Evolutionary conservation across 441 rosid species (phyloP).

Genomic region (Mallotus japonicus): DNA sequence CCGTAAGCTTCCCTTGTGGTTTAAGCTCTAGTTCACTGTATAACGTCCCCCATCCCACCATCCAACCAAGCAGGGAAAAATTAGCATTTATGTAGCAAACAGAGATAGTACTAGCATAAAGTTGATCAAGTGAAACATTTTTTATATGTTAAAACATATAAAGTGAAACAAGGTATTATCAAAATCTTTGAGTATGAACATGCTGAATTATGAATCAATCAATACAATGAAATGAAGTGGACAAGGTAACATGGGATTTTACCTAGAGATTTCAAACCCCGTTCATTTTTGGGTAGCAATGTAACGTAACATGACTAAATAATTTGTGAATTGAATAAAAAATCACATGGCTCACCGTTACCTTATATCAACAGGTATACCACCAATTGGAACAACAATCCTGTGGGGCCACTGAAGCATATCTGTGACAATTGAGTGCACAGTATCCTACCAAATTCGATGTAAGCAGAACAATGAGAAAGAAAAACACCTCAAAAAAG

Average conservation of each 20-base stretch:
- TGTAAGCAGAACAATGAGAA: conserved; percentile 13
- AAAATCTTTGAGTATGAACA: background rate
- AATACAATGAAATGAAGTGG: no score
- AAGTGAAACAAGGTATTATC: background rate
- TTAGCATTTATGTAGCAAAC: background rate
- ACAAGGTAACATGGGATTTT: background rate
- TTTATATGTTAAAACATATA: background rate
- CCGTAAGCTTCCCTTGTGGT: conserved; percentile 80
- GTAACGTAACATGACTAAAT: background rate
- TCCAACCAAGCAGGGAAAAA: background rate
- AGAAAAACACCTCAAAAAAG: conserved; percentile 4
- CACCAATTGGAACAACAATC: conserved; percentile 95
- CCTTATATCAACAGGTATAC: conserved; percentile 86
- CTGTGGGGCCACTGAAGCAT: conserved; percentile 99
- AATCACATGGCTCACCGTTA: conserved; percentile 24
- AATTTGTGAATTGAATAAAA: background rate
- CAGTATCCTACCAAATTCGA: conserved; percentile 62
- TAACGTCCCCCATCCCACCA: background rate
- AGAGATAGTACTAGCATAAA: background rate
- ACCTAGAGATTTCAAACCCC: background rate
- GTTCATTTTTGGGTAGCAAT: background rate
- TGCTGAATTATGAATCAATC: background rate
- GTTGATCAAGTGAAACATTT: background rate
- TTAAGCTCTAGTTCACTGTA: conserved; percentile 91
- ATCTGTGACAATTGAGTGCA: conserved; percentile 73